A percentile compares a stretch with the other conserved stretches of the same genome.
Evolutionary conservation across 2,329 filamentous ascomycete genomes (phyloP).

Genomic region (Colletotrichum abscissum): DNA sequence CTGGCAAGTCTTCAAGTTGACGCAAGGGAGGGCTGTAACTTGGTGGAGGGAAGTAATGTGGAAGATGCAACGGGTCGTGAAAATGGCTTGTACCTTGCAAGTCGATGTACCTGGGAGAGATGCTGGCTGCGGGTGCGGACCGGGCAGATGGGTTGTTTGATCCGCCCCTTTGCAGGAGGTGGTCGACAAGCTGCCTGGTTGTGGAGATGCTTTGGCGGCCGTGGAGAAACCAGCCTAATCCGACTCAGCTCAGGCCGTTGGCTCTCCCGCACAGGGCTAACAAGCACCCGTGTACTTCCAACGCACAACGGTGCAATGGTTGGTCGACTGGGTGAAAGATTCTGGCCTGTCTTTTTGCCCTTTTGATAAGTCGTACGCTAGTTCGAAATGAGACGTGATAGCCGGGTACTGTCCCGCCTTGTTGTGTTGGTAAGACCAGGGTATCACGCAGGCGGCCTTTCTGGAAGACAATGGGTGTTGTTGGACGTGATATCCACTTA

Average conservation of each 20-base stretch:
- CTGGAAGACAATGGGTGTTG: constrained; percentile 28
- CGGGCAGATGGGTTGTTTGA: constrained; percentile 35
- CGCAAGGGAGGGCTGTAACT: constrained; percentile 33
- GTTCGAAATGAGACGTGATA: constrained; percentile 22
- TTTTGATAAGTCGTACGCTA: constrained; percentile 20
- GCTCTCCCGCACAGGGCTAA: constrained; percentile 15
- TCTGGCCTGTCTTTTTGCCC: background rate
- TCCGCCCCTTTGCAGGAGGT: constrained; percentile 36
- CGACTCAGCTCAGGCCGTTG: constrained; percentile 22
- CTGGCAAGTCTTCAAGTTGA: constrained; percentile 20
- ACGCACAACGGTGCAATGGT: constrained; percentile 9
- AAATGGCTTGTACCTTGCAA: constrained; percentile 34
- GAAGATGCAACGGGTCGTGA: constrained; percentile 18
- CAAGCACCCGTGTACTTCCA: constrained; percentile 9
- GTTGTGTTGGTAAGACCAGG: constrained; percentile 25
- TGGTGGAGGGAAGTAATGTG: constrained; percentile 35
- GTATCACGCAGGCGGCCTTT: constrained; percentile 27
- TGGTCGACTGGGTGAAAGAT: background rate
- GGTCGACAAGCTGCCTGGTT: constrained; percentile 29
- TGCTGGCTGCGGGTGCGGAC: constrained; percentile 33
- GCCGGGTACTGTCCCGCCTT: background rate
- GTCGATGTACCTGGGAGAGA: constrained; percentile 37
- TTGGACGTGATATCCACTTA: constrained; percentile 22
- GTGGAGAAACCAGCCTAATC: constrained; percentile 32
- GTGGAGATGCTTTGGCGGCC: constrained; percentile 33